Evolutionary conservation across 371 early-diverging fungal species (phyloP).

Genomic region (Syncephalastrum sp.): DNA sequence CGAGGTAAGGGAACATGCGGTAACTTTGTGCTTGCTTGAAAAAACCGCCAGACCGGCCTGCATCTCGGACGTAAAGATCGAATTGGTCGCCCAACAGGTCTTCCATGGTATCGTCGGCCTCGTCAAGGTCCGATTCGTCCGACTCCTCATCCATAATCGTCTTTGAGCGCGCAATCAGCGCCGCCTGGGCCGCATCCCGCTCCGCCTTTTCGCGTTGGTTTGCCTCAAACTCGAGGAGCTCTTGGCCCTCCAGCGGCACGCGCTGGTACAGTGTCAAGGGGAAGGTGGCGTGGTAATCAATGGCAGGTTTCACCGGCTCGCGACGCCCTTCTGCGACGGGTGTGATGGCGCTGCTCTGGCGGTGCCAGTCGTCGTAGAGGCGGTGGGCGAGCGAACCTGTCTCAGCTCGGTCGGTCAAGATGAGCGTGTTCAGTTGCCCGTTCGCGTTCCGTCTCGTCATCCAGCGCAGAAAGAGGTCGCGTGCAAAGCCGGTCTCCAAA

Average conservation of each 20-base stretch:
- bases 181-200: slow-evolving; percentile 75
- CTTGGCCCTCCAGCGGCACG: slow-evolving; percentile 87
- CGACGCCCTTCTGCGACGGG: slow-evolving; percentile 12
- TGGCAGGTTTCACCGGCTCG: slow-evolving; percentile 39
- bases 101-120: slow-evolving; percentile 60
- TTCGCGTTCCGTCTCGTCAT: slow-evolving; percentile 19
- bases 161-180: slow-evolving; percentile 63
- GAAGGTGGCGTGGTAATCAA: slow-evolving; percentile 48
- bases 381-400: slow-evolving; percentile 72
- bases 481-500: slow-evolving; percentile 80
- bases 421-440: slow-evolving; percentile 54
- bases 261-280: slow-evolving; percentile 47
- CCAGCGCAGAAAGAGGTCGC: slow-evolving; percentile 79
- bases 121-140: slow-evolving; percentile 62
- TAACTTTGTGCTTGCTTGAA: slow-evolving; percentile 81
- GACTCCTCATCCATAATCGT: slow-evolving; percentile 75
- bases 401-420: slow-evolving; percentile 77
- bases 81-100: slow-evolving; percentile 55
- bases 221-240: slow-evolving; percentile 68
- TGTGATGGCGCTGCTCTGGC: slow-evolving; percentile 12
- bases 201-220: slow-evolving; percentile 64
- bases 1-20: slow-evolving; percentile 89
- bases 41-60: slow-evolving; percentile 66
- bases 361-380: slow-evolving; percentile 73
- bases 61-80: slow-evolving; percentile 83